Evolutionary conservation across 495 filamentous ascomycete species (phyloP), one percentile per base, ranked within the genome.

Genomic region (Annulohypoxylon nitens): DNA sequence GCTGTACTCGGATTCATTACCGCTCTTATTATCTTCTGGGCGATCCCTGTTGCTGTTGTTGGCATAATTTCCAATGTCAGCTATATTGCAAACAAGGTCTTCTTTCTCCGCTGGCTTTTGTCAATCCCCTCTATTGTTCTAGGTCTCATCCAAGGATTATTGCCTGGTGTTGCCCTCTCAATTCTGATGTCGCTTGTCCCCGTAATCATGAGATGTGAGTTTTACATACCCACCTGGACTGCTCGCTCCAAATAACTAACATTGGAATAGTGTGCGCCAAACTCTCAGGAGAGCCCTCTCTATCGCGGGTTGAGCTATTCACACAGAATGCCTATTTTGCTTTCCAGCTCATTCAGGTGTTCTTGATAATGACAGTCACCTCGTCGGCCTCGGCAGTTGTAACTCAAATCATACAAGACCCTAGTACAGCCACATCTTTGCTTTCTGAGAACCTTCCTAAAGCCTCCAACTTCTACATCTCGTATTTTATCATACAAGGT

Each of bases 311-410:
- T 34, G 96, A 99, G 82, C 84, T 97, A 39, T 92, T 90, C 51
- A 92, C 91, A 1, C 96, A 99, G 78, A 97, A 97, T 76, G 92
- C 87, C 55, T 99, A 97, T 85, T 99, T 98, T 77, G 88, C 86
- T 16, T 99, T 98, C 88, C 95, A 97, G 80, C 92, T 99, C 47
- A 86, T 99, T 33, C 95, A 99, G 80, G 93, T 97, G 16, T 99
- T 98, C 85, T 83, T 99, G 58, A 89, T 99, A 33, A 86, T 93
- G 1, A 98, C 96, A 2, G 47, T 97, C 30, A 83, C 91, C 16
- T 93, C 92, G 0, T 90, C 92, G 3, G 93, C 94, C 12, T 86
- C 93, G 0, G 87, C 92, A 2, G 82, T 87, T 36, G 89, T 88
- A 53, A 71, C 79, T n/a, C 51, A 85, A 25, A 95, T 98, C 70